A percentile compares a stretch with the other conserved stretches of the same genome.
phyloP scores from a whole-genome alignment of 2,329 filamentous ascomycete species.

The Talaromyces sp. region DNA sequence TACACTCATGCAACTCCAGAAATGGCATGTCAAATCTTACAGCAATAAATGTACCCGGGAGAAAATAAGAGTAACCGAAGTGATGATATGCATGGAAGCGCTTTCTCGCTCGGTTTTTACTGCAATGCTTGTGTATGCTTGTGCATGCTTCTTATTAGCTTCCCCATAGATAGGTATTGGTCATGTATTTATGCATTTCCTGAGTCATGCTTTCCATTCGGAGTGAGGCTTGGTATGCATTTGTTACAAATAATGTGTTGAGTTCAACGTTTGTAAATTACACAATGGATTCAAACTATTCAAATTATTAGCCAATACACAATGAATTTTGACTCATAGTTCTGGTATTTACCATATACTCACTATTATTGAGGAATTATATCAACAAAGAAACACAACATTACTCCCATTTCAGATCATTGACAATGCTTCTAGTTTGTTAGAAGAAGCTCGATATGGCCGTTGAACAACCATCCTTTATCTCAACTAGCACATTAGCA shows the following conservation, averaged over 20 bases:
- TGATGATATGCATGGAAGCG: slow-evolving; percentile 8
- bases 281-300: slow-evolving; percentile 2
- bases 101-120: slow-evolving; percentile 5
- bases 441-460: neutral
- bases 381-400: neutral
- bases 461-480: neutral
- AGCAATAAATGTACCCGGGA: slow-evolving; percentile 6
- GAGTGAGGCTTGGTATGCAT: neutral
- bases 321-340: neutral
- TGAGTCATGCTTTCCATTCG: slow-evolving; percentile 7
- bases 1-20: slow-evolving; percentile 1
- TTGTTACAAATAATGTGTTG: slow-evolving; percentile 3
- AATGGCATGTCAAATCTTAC: slow-evolving; percentile 4
- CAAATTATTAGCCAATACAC: neutral
- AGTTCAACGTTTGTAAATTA: slow-evolving; percentile 2
- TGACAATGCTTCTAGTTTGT: neutral
- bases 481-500: neutral
- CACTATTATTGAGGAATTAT: neutral
- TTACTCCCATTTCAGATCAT: neutral
- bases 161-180: slow-evolving; percentile 5
- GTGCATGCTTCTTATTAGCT: slow-evolving; percentile 5
- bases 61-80: slow-evolving; percentile 8
- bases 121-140: too few relatives aligned
- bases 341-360: neutral
- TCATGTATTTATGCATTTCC: slow-evolving; percentile 4